These are phyloP conservation scores for Isochrysis galbana DNA, from an alignment of 78 protist species.

Conservation along the genomic window DNA sequence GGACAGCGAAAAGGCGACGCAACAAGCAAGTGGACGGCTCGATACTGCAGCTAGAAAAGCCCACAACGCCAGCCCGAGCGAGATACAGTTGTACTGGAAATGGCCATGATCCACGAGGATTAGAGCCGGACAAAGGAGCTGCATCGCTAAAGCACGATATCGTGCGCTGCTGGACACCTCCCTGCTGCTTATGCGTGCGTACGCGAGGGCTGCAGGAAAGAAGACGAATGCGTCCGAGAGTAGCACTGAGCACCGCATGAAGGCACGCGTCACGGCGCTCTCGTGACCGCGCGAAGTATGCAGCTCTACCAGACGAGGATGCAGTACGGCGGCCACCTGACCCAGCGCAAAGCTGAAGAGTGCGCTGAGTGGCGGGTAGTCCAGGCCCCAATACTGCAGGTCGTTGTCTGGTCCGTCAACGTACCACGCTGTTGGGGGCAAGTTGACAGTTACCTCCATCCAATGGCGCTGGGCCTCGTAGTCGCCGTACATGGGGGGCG, in stretches of 20 bases:
- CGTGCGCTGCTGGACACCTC: neutral
- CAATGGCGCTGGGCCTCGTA: slow-evolving; percentile 98
- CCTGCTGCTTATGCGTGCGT: neutral
- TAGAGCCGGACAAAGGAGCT: slow-evolving; percentile 23
- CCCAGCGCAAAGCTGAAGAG: slow-evolving; percentile 81
- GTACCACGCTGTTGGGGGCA: slow-evolving; percentile 82
- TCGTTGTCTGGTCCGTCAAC: slow-evolving; percentile 78
- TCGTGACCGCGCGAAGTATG: slow-evolving; percentile 88
- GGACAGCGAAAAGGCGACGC: slow-evolving; percentile 63
- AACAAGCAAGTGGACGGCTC: neutral
- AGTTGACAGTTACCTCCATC: slow-evolving; percentile 94
- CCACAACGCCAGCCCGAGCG: slow-evolving; percentile 80
- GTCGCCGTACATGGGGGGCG: slow-evolving; percentile 95
- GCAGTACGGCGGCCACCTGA: slow-evolving; percentile 15
- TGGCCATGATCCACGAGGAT: slow-evolving; percentile 83
- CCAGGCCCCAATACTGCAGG: slow-evolving; percentile 96
- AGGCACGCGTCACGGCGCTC: slow-evolving; percentile 33
- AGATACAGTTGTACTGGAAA: slow-evolving; percentile 88
- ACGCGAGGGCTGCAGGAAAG: slow-evolving; percentile 65
- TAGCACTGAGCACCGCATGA: slow-evolving; percentile 86
- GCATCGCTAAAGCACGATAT: neutral
- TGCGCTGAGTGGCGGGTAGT: slow-evolving; percentile 98
- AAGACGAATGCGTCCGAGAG: slow-evolving; percentile 75
- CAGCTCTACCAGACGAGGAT: slow-evolving; percentile 69
- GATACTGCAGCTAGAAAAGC: neutral